A percentile compares a stretch with the other conserved stretches of the same genome.
These are phyloP conservation scores for Geotrichum carabidarum DNA, from an alignment of 1,139 yeast species.

Conservation along the genomic window DNA sequence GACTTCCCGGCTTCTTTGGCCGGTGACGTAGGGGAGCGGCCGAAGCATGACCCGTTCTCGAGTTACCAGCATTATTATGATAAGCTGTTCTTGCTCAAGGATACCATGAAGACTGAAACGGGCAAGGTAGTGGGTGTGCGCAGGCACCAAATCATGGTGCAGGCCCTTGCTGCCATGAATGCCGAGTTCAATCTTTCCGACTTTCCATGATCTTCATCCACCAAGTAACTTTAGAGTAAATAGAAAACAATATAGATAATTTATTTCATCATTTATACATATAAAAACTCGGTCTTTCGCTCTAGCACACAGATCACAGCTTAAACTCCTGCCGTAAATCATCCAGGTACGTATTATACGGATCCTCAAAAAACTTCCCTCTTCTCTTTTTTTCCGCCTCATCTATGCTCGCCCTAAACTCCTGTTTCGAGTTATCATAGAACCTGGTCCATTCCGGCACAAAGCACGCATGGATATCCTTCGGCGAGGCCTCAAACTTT, in stretches of 20 bases:
- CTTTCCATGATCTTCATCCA: slow-evolving; percentile 2
- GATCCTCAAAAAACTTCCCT: neutral
- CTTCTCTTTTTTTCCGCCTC: slow-evolving; percentile 2
- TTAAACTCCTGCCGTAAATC: slow-evolving; percentile 9
- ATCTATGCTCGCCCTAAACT: slow-evolving; percentile 2
- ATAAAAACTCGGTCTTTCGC: neutral
- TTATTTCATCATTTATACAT: neutral
- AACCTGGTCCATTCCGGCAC: slow-evolving; percentile 13
- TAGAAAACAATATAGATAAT: neutral
- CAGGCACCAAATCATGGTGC: slow-evolving; percentile 31
- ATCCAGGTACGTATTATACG: slow-evolving; percentile 8
- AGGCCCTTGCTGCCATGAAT: slow-evolving; percentile 24
- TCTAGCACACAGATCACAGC: neutral
- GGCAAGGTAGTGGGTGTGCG: slow-evolving; percentile 30
- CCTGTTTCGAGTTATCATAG: neutral
- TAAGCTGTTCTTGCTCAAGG: slow-evolving; percentile 32
- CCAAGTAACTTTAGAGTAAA: neutral
- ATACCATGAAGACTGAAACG: slow-evolving; percentile 32
- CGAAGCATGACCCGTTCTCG: slow-evolving; percentile 10
- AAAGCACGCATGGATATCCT: slow-evolving; percentile 7
- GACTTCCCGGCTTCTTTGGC: slow-evolving; percentile 21
- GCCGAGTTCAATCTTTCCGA: slow-evolving; percentile 21
- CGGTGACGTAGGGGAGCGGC: slow-evolving; percentile 9
- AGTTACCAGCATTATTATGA: slow-evolving; percentile 33
- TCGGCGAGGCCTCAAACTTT: slow-evolving; percentile 4